Base-by-base conservation (phyloP, 176 grass and related monocot genomes). In the Ampelocalamus luodianensis region DNA sequence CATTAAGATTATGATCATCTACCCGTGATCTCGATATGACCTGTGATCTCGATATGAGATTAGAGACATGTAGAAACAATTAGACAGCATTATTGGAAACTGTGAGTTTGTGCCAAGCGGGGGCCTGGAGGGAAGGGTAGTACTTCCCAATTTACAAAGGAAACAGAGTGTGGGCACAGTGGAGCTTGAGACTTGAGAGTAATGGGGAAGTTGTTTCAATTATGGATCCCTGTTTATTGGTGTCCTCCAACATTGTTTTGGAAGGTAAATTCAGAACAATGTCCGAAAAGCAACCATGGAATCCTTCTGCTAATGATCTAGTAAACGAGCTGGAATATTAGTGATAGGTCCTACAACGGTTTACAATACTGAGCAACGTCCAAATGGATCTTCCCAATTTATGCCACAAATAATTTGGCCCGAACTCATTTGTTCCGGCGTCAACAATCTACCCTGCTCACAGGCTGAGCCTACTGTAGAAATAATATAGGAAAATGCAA, bases 211-310 rank as follows among this genome's bases (percentile, higher is more conserved):
- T 3, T 66, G 56, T 23, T 34, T 55, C 85, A 23, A 44, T 54
- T 65, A 63, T 78, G 77, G 26, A 4, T 80, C 40, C 44, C 4
- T 65, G 76, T 86, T 46, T 58, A 29, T 65, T 14, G n/a, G 39
- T 46, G 39, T 18, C 7, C 24, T 49, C 42, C 50, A 48, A 27
- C n/a, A 60, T 60, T 60, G 34, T 40, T 54, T 50, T 50, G 3
- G 7, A 56, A 50, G 69, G 38, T 29, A 80, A 74, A 58, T 55
- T 71, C 65, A 88, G 17, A 78, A 37, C 23, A 15, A 27, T 40
- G 11, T 32, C 50, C 17, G 29, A 56, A 66, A 23, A 55, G 58
- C 27, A 59, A 46, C 32, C 49, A 1, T 17, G 7, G 61, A 67
- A 68, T 22, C 12, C 20, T 50, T 81, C 11, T 29, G 12, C 50